Base-by-base conservation (phyloP, 768 basidiomycete species). In the Daedaleopsis sinensis region DNA sequence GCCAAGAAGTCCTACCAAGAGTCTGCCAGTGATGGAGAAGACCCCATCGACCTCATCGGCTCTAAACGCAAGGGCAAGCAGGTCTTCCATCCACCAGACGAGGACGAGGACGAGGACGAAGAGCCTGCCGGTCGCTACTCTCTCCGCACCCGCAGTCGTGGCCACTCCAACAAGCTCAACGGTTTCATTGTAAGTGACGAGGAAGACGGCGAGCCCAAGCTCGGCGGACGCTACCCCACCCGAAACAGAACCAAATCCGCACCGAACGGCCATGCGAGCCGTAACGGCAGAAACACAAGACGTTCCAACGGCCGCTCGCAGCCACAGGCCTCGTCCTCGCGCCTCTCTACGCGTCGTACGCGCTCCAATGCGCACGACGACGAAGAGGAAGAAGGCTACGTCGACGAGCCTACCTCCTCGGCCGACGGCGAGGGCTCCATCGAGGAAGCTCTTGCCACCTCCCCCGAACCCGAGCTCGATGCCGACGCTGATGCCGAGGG, bases 381-480 rank as follows among this genome's bases (percentile, higher is more conserved):
- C 13, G 80, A 83, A 53, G 80, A 80, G 50, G 86, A 82, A 38
- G 83, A 84, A 23, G 79, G 77, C 37, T 83, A 86, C 56, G 76
- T 80, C 52, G 78, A 81, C 43, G 72, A 80, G 4, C 79, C 84
- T 15, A 81, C 84, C 0, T 77, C 73, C 4, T 80, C 85, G 4
- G 83, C 84, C 50, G 85, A 72, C 57, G 66, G 80, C 0, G 85
- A 87, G 55, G 87, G 81, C 1, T 85, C 84, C 10, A 67, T 82
- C n/a, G 88, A 84, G 50, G 84, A 86, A 27, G 81, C 77, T 6
- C 79, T 75, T 12, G 82, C 72, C 15, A 79, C 73, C 6, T 74
- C 74, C 3, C 75, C 76, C 0, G 79, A 78, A 55, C 65, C 72
- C 0, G 77, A 74, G 42, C 68, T 65, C 4, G 76, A 79, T 35